These are phyloP conservation scores for Verticillium nubilum DNA, from an alignment of 2,329 filamentous ascomycete species.

Conservation along the genomic window DNA sequence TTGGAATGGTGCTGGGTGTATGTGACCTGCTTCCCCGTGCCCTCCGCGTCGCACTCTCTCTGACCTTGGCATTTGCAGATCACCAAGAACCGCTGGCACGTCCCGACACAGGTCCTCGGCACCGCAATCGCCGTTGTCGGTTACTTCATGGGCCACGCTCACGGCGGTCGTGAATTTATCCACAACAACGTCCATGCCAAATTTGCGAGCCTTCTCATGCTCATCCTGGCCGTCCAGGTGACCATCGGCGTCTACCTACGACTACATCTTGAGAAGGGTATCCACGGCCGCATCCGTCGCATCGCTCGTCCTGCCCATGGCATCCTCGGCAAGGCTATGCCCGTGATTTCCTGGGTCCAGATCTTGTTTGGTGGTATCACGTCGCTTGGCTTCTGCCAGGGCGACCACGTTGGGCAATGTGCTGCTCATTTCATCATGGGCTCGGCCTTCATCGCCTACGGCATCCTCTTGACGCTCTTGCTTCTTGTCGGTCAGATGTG, in stretches of 20 bases:
- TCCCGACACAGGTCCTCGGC: slow-evolving; percentile 75
- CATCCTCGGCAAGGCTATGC: slow-evolving; percentile 80
- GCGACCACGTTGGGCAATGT: slow-evolving; percentile 87
- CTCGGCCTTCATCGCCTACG: slow-evolving; percentile 91
- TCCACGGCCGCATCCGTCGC: slow-evolving; percentile 72
- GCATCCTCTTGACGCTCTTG: slow-evolving; percentile 78
- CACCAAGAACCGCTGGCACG: slow-evolving; percentile 87
- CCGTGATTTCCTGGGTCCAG: slow-evolving; percentile 82
- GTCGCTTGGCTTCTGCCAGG: slow-evolving; percentile 84
- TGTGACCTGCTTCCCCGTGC: slow-evolving; percentile 23
- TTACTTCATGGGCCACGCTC: slow-evolving; percentile 86
- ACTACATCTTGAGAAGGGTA: slow-evolving; percentile 79
- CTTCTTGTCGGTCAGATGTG: slow-evolving; percentile 85
- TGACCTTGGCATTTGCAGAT: slow-evolving; percentile 50
- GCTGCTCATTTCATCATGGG: slow-evolving; percentile 99
- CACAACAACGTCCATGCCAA: slow-evolving; percentile 69
- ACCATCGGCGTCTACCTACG: slow-evolving; percentile 81
- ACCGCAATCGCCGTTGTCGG: slow-evolving; percentile 72
- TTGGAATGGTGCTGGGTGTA: slow-evolving; percentile 93
- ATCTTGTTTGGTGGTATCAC: slow-evolving; percentile 97
- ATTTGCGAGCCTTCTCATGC: slow-evolving; percentile 76
- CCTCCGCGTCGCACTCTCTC: not conserved
- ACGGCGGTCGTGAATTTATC: slow-evolving; percentile 82
- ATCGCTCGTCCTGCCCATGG: slow-evolving; percentile 70
- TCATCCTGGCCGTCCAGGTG: slow-evolving; percentile 72